phyloP scores from a whole-genome alignment of 805 yeast species.

The Candida berthetii region DNA sequence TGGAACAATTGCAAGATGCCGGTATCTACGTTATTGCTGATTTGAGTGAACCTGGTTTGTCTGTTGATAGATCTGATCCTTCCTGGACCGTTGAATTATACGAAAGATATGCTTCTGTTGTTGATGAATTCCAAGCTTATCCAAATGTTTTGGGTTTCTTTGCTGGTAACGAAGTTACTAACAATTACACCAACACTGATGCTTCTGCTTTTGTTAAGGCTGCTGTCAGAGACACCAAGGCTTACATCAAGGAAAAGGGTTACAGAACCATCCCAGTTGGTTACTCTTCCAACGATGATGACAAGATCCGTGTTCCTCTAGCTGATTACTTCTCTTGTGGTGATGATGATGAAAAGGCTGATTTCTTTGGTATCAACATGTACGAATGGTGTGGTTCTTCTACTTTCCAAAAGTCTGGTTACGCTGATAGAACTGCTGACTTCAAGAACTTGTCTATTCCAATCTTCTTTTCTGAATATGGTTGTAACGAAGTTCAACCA shows the following conservation, averaged over 20 bases:
- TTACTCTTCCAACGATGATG: constrained; percentile 76
- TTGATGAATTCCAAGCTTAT: constrained; percentile 63
- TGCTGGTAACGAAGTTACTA: constrained; percentile 84
- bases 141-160: constrained; percentile 76
- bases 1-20: constrained; percentile 59
- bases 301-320: constrained; percentile 53
- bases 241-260: constrained; percentile 51
- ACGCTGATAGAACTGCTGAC: constrained; percentile 54
- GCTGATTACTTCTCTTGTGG: constrained; percentile 81
- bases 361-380: constrained; percentile 85
- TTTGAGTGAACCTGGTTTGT: constrained; percentile 57
- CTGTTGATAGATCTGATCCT: constrained; percentile 60
- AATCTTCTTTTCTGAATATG: constrained; percentile 76
- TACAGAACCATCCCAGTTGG: constrained; percentile 76
- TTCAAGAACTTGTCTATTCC: constrained; percentile 66
- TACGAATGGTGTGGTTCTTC: constrained; percentile 84
- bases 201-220: constrained; percentile 83
- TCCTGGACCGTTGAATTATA: constrained; percentile 57
- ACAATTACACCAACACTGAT: constrained; percentile 56
- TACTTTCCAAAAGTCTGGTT: constrained; percentile 56
- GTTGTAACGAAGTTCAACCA: constrained; percentile 67
- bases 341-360: constrained; percentile 55
- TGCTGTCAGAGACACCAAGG: constrained; percentile 72
- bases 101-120: constrained; percentile 62
- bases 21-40: constrained; percentile 82